These are phyloP conservation scores for Pneumocystis jirovecii DNA, from an alignment of 1,139 yeast genomes.

Conservation along the genomic window DNA sequence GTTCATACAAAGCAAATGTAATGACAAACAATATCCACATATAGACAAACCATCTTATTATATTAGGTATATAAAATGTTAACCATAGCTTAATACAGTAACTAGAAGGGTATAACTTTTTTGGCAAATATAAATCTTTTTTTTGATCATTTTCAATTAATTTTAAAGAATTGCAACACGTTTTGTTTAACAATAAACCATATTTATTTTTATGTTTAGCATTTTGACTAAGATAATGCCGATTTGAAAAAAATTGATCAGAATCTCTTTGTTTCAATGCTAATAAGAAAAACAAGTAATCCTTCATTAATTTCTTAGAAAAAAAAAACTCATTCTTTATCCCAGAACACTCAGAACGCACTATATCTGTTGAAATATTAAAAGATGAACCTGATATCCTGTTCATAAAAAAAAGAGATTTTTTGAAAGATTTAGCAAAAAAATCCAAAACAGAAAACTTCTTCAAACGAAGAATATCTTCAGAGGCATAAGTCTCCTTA, in stretches of 20 bases:
- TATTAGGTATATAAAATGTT: not conserved
- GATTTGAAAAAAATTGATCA: not conserved
- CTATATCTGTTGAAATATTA: not conserved
- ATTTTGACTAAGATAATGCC: not conserved
- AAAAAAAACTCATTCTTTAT: not conserved
- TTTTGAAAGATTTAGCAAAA: not conserved
- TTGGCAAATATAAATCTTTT: not conserved
- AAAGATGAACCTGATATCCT: not conserved
- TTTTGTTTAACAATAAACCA: not conserved
- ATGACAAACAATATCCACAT: not conserved
- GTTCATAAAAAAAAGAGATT: not conserved
- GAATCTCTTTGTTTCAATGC: not conserved
- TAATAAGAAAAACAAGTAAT: not conserved
- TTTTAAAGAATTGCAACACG: not conserved
- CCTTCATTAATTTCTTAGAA: not conserved
- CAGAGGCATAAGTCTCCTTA: not conserved
- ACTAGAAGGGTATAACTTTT: not conserved
- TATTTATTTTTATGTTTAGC: not conserved
- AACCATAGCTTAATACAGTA: not conserved
- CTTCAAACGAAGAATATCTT: not conserved
- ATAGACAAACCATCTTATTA: not conserved
- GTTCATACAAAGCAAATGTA: not conserved
- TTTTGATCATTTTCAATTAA: not conserved
- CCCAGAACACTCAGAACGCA: not conserved
- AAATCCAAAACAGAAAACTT: not conserved